A percentile compares a stretch with the other conserved stretches of the same genome.
Conservation (phyloP, 345 rosid genomes). For the Eucalyptus polybractea region DNA sequence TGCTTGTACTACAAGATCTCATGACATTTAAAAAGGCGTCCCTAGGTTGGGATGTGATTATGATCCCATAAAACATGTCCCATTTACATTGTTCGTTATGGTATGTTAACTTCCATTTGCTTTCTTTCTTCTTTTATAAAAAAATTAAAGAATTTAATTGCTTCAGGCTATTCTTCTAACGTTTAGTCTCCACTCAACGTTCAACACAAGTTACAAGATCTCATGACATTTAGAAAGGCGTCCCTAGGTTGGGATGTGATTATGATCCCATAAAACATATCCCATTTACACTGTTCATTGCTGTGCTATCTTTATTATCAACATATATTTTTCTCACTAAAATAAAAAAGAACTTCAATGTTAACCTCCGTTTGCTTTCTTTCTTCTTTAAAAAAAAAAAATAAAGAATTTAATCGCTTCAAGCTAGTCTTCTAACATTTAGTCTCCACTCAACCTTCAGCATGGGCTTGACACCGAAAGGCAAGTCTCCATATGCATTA, state of each 20-base stretch:
- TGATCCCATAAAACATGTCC: not conserved
- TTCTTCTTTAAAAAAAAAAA: too few species aligned
- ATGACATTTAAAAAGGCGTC: not conserved
- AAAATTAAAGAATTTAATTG: too few species aligned
- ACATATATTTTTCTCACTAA: not conserved
- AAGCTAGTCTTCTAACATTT: not conserved
- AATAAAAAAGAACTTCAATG: too few species aligned
- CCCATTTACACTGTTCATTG: not conserved
- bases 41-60: not conserved
- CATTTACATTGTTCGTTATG: not conserved
- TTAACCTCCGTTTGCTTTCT: too few species aligned
- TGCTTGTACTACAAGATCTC: not conserved
- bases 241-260: not conserved
- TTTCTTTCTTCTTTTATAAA: too few species aligned
- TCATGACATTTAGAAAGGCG: not conserved
- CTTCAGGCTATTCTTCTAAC: not conserved
- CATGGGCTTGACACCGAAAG: not conserved
- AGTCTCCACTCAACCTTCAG: not conserved
- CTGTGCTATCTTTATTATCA: not conserved
- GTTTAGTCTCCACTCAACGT: too few species aligned
- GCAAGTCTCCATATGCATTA: not conserved
- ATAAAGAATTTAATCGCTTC: too few species aligned
- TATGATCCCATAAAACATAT: not conserved
- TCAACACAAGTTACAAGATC: too few species aligned
- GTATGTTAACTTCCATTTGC: not conserved